phyloP scores from a whole-genome alignment of 805 yeast genomes.

The Lipomyces japonicus region DNA sequence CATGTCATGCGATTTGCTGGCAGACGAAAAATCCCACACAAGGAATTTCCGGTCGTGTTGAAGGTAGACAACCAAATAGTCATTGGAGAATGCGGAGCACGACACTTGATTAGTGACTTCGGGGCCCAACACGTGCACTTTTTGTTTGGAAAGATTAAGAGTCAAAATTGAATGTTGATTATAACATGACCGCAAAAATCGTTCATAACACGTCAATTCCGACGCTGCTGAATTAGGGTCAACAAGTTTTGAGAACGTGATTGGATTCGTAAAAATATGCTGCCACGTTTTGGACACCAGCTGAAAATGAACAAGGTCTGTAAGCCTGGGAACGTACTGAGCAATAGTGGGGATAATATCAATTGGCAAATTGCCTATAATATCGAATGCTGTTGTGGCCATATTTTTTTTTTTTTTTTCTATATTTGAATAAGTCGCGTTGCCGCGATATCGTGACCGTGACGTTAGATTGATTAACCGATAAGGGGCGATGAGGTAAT shows the following conservation, averaged over 20 bases:
- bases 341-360: constrained; percentile 21
- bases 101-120: constrained; percentile 22
- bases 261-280: constrained; percentile 22
- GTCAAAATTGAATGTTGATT: constrained; percentile 19
- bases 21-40: constrained; percentile 22
- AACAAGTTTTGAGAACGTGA: constrained; percentile 16
- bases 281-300: constrained; percentile 22
- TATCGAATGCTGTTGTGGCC: constrained; percentile 7
- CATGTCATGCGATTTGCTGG: constrained; percentile 1
- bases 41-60: constrained; percentile 19
- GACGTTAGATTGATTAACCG: too few relatives aligned
- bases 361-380: constrained; percentile 22
- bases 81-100: constrained; percentile 19
- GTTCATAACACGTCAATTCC: constrained; percentile 5
- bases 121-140: constrained; percentile 7
- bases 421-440: too few relatives aligned
- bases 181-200: constrained; percentile 21
- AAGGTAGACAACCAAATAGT: constrained; percentile 21
- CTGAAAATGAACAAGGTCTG: constrained; percentile 24
- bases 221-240: constrained; percentile 1
- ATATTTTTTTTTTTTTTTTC: too few relatives aligned
- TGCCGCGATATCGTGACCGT: too few relatives aligned
- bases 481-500: too few relatives aligned
- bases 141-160: constrained; percentile 11
- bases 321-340: constrained; percentile 22